Evolutionary conservation across 257 asterid genomes (phyloP).

Genomic region (Solanum ahanhuiri): DNA sequence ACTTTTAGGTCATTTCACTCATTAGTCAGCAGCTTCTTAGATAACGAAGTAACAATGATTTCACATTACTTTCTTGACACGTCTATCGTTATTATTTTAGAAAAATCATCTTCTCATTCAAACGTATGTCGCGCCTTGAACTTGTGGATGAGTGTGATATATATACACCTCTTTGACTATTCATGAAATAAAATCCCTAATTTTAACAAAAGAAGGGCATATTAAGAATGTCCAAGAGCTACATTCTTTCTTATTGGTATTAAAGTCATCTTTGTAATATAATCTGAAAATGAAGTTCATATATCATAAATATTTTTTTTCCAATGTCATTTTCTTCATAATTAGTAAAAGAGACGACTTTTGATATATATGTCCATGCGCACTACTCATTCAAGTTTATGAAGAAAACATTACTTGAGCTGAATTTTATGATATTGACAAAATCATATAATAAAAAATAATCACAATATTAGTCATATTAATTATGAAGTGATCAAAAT

Average conservation of each 20-base stretch:
- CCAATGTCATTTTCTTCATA: constrained; percentile 12
- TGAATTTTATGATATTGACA: neutral
- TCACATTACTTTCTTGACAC: neutral
- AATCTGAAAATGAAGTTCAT: constrained; percentile 15
- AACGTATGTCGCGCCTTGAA: rapidly evolving
- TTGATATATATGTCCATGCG: neutral
- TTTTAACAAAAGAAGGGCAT: neutral
- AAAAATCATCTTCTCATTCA: neutral
- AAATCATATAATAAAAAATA: neutral
- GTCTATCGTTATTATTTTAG: neutral
- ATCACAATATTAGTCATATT: neutral
- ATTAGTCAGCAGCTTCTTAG: neutral
- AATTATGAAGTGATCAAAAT: neutral
- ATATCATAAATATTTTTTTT: neutral
- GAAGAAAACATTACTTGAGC: neutral
- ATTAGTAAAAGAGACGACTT: constrained; percentile 6
- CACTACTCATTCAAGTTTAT: neutral
- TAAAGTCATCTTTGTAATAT: neutral
- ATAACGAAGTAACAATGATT: neutral
- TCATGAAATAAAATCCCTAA: neutral
- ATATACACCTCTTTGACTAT: neutral
- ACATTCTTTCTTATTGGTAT: neutral
- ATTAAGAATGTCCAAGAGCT: neutral
- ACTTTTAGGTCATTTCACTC: neutral
- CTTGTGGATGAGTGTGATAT: neutral